Conservation (phyloP, 768 basidiomycete genomes). For the Termitomyces sp. region DNA sequence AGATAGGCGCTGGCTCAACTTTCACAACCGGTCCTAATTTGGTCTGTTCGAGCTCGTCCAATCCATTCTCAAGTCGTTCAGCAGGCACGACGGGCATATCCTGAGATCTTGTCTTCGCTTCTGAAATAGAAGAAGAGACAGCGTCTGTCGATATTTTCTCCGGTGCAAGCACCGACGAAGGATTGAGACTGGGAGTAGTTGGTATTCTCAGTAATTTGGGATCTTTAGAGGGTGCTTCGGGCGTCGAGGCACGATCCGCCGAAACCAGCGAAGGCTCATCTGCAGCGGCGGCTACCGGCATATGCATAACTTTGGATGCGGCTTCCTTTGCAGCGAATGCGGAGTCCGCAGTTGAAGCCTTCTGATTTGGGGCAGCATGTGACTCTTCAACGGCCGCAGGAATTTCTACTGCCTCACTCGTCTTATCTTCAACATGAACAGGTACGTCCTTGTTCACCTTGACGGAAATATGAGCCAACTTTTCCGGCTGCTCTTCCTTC, state of each 20-base stretch:
- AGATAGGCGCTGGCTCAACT: not conserved
- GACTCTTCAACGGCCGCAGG: not conserved
- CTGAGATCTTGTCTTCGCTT: not conserved
- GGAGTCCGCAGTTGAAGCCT: not conserved
- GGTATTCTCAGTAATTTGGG: slow-evolving; percentile 1
- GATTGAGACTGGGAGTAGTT: slow-evolving; percentile 2
- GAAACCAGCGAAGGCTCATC: not conserved
- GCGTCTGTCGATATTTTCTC: not conserved
- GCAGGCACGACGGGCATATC: not conserved
- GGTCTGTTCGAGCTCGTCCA: not conserved
- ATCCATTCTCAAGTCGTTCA: not conserved
- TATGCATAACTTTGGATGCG: not conserved
- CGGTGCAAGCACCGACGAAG: slow-evolving; percentile 3
- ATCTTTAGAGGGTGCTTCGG: not conserved
- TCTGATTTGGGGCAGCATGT: not conserved
- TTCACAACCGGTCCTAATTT: not conserved
- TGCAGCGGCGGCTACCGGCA: not conserved
- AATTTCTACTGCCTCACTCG: slow-evolving; percentile 1
- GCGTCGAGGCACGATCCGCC: not conserved
- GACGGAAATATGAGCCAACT: slow-evolving; percentile 2
- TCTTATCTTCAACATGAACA: slow-evolving; percentile 1
- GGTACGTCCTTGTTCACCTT: slow-evolving; percentile 1
- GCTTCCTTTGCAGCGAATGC: not conserved
- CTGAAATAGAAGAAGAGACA: not conserved
- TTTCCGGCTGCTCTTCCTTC: not conserved